Evolutionary conservation across 768 basidiomycete species (phyloP).

Genomic region (Mycena galericulata): DNA sequence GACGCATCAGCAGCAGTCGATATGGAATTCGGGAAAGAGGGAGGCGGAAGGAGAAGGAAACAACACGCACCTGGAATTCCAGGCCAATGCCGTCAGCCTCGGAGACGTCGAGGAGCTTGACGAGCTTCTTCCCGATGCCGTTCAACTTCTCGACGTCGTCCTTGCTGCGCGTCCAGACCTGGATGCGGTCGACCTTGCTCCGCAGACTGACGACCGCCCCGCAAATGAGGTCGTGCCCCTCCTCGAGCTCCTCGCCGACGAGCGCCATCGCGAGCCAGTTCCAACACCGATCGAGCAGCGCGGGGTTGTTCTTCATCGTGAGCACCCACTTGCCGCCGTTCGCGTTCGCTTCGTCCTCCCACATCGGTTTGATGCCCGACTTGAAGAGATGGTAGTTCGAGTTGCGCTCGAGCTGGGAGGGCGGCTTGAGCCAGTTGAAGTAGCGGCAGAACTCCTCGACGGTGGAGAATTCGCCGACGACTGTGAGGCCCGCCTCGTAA

Average conservation of each 20-base stretch:
- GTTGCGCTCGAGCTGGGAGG: conserved; percentile 88
- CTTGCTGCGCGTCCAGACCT: conserved; percentile 90
- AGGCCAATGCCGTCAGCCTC: conserved; percentile 88
- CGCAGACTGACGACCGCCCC: conserved; percentile 90
- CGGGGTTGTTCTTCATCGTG: conserved; percentile 88
- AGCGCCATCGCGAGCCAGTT: conserved; percentile 91
- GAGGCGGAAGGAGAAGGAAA: too few species aligned
- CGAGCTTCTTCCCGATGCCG: conserved; percentile 83
- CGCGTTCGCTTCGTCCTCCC: conserved; percentile 94
- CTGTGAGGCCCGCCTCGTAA: conserved; percentile 88
- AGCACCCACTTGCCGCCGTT: conserved; percentile 96
- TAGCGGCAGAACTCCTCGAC: conserved; percentile 92
- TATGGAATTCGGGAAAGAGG: conserved; percentile 7
- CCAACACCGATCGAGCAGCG: conserved; percentile 89
- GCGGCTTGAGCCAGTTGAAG: conserved; percentile 95
- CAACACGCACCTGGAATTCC: conserved; percentile 90
- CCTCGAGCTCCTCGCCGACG: conserved; percentile 85
- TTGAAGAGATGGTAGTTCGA: conserved; percentile 98
- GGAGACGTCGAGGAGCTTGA: conserved; percentile 85
- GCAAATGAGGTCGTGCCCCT: conserved; percentile 79
- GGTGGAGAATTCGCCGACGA: conserved; percentile 91
- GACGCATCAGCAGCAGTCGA: background rate
- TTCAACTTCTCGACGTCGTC: conserved; percentile 90
- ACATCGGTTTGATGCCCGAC: conserved; percentile 95
- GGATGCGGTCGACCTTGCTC: conserved; percentile 90